Percentiles rank a stretch among this genome's conserved stretches.
Conservation (phyloP, 2,329 filamentous ascomycete genomes). For the Raffaelea deltoideospora region DNA sequence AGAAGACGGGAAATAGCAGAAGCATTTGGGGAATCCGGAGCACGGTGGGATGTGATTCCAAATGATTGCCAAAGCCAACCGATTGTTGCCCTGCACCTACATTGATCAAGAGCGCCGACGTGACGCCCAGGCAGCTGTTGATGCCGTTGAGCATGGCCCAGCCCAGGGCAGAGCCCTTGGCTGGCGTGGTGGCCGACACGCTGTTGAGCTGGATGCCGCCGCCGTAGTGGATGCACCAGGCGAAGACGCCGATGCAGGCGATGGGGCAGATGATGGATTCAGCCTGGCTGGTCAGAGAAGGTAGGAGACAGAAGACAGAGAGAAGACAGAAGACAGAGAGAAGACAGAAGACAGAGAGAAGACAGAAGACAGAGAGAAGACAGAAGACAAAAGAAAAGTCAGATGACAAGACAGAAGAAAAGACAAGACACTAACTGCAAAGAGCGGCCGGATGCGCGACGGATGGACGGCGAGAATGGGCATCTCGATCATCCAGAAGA, state of each 20-base stretch:
- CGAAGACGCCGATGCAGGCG: conserved; percentile 14
- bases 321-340: no score
- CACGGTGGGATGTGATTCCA: no score
- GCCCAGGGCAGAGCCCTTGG: conserved; percentile 2
- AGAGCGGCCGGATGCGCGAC: conserved; percentile 21
- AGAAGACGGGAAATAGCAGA: conserved; percentile 16
- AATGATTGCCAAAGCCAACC: no score
- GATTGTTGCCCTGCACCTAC: no score
- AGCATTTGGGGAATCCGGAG: no score
- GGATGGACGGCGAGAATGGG: conserved; percentile 26
- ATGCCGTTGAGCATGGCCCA: conserved; percentile 9
- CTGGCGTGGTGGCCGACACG: neutral
- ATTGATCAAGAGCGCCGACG: conserved; percentile 7
- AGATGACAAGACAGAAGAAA: no score
- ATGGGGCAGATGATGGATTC: conserved; percentile 21
- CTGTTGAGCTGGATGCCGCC: conserved; percentile 10
- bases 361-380: no score
- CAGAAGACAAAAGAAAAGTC: no score
- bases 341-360: no score
- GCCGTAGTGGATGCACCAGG: conserved; percentile 23
- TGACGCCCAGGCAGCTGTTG: conserved; percentile 6
- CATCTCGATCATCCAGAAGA: conserved; percentile 21
- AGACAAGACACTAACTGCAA: conserved; percentile 6
- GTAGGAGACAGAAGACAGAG: conserved; percentile 10
- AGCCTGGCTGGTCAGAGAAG: neutral